These are phyloP conservation scores for Neofusicoccum sp. DNA, from an alignment of 2,329 filamentous ascomycete species.

Conservation along the genomic window DNA sequence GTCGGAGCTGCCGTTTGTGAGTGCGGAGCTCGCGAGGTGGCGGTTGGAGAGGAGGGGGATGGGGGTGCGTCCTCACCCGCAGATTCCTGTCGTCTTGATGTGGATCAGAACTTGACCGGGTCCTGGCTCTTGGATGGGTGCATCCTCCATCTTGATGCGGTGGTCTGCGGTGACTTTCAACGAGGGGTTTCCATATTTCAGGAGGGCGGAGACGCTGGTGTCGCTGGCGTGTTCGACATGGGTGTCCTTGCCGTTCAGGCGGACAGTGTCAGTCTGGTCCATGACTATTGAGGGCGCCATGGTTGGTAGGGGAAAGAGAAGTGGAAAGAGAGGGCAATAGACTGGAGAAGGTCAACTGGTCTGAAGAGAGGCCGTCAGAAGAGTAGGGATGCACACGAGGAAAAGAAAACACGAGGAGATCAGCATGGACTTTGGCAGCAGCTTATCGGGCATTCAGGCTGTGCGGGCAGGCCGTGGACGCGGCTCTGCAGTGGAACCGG, in stretches of 20 bases:
- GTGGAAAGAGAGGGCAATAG: neutral
- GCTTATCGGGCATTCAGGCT: neutral
- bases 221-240: neutral
- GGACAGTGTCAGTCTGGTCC: neutral
- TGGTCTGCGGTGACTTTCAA: slow-evolving; percentile 62
- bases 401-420: neutral
- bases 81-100: slow-evolving; percentile 63
- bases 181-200: slow-evolving; percentile 48
- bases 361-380: too few species aligned
- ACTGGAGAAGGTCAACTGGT: neutral
- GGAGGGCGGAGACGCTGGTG: neutral
- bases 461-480: neutral
- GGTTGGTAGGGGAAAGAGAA: neutral
- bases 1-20: slow-evolving; percentile 51
- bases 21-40: neutral
- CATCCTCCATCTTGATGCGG: slow-evolving; percentile 55
- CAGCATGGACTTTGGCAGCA: neutral
- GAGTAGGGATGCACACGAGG: neutral
- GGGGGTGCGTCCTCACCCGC: slow-evolving; percentile 50
- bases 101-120: slow-evolving; percentile 59
- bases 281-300: neutral
- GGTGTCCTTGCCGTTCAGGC: neutral
- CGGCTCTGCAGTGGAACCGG: neutral
- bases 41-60: neutral
- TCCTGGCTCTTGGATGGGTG: slow-evolving; percentile 55